A percentile compares a stretch with the other conserved stretches of the same genome.
phyloP scores from a whole-genome alignment of 176 grass and related monocot species.

The Tillandsia leiboldiana region DNA sequence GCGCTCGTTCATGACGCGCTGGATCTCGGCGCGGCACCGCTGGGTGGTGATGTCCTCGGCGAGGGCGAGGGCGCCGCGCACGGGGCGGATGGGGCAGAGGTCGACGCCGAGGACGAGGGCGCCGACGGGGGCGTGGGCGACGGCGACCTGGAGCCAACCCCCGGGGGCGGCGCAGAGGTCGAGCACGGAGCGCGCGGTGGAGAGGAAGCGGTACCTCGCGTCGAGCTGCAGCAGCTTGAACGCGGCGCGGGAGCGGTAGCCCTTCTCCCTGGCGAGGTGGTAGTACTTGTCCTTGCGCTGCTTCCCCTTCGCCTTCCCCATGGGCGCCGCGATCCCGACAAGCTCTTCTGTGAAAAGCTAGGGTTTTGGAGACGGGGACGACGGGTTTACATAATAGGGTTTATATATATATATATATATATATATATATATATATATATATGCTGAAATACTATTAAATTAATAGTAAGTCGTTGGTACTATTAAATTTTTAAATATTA shows the following conservation, averaged over 20 bases:
- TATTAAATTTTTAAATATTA: no score
- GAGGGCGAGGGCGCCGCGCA: conserved; percentile 75
- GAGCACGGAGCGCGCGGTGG: conserved; percentile 66
- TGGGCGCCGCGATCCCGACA: conserved; percentile 7
- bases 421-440: no score
- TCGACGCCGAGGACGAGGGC: conserved; percentile 77
- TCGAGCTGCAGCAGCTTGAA: conserved; percentile 98
- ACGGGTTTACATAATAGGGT: no score
- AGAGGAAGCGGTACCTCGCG: conserved; percentile 71
- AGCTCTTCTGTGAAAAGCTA: neutral
- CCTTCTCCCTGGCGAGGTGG: conserved; percentile 81
- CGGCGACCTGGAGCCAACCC: conserved; percentile 88
- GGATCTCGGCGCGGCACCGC: conserved; percentile 65
- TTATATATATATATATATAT: no score
- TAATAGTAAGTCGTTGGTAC: no score
- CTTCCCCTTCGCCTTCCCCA: conserved; percentile 98
- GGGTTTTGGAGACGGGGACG: neutral
- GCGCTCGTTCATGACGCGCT: conserved; percentile 65
- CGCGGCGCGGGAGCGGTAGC: conserved; percentile 71
- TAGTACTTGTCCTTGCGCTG: conserved; percentile 86
- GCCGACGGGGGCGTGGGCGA: conserved; percentile 55
- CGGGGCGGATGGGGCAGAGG: conserved; percentile 73
- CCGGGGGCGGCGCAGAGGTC: conserved; percentile 91
- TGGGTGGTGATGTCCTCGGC: conserved; percentile 87
- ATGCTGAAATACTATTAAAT: no score